Evolutionary conservation across 2,329 filamentous ascomycete genomes (phyloP).

Genomic region (Dactylonectria macrodidyma): DNA sequence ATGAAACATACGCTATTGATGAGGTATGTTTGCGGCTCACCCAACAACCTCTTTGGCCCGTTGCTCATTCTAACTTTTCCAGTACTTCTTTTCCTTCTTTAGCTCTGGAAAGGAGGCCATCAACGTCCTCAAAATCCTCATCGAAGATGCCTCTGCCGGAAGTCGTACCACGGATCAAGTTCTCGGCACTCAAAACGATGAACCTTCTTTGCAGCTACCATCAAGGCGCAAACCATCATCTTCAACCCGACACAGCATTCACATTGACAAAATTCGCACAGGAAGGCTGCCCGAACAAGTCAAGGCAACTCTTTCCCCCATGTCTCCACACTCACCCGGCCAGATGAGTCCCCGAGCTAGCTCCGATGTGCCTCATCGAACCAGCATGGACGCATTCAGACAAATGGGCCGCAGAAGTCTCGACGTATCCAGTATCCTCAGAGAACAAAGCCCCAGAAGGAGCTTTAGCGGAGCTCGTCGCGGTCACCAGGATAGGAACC

Average conservation of each 20-base stretch:
- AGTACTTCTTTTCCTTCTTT: constrained; percentile 99
- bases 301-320: constrained; percentile 72
- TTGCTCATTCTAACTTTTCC: constrained; percentile 17
- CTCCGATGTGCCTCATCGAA: constrained; percentile 62
- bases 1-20: constrained; percentile 95
- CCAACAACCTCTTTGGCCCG: neutral
- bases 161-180: constrained; percentile 48
- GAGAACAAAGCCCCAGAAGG: constrained; percentile 63
- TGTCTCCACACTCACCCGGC: constrained; percentile 60
- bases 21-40: constrained; percentile 73
- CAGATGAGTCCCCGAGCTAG: constrained; percentile 69
- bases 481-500: constrained; percentile 43
- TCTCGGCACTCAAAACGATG: constrained; percentile 33
- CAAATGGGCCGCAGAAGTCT: constrained; percentile 65
- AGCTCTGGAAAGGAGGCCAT: constrained; percentile 87
- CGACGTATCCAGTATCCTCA: constrained; percentile 63
- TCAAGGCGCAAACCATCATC: constrained; percentile 46
- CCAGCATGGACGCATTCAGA: constrained; percentile 69
- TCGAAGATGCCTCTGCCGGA: constrained; percentile 73
- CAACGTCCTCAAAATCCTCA: constrained; percentile 80
- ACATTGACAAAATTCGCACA: constrained; percentile 53
- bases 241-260: constrained; percentile 43
- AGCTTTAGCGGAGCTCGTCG: constrained; percentile 75
- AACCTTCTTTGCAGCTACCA: constrained; percentile 35
- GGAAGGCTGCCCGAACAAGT: constrained; percentile 69